Evolutionary conservation across 1,284 basidiomycete genomes (phyloP).

Genomic region (Coniferiporia sulphurascens): DNA sequence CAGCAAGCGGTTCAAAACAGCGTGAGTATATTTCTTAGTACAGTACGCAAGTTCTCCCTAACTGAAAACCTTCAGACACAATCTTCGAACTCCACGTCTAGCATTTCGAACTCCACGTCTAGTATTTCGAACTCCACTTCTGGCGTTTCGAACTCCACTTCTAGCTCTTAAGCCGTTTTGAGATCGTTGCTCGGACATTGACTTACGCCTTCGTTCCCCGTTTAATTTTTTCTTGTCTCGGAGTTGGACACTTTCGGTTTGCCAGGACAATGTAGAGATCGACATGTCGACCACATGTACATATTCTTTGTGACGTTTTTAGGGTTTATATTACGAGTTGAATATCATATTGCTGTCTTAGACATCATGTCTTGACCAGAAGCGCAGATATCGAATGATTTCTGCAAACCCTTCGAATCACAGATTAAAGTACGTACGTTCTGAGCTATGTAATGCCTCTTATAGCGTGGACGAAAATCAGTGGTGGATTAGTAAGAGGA

Average conservation of each 20-base stretch:
- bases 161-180: conserved; percentile 10
- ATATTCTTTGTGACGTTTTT: neutral
- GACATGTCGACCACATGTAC: neutral
- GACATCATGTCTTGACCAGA: neutral
- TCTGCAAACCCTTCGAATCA: too few species aligned
- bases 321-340: neutral
- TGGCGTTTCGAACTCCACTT: conserved; percentile 13
- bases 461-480: too few species aligned
- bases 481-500: too few species aligned
- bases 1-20: conserved; percentile 4
- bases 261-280: neutral
- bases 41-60: conserved; percentile 2
- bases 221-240: neutral
- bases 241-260: conserved; percentile 1
- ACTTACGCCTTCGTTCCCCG: neutral
- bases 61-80: conserved; percentile 50
- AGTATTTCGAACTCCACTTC: too few species aligned
- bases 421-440: too few species aligned
- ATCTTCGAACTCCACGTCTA: conserved; percentile 10
- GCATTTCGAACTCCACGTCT: too few species aligned
- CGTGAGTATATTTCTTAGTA: neutral
- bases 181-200: neutral
- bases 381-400: neutral
- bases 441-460: too few species aligned
- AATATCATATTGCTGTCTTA: neutral